A percentile compares a stretch with the other conserved stretches of the same genome.
Conservation (phyloP, 1,284 basidiomycete species). For the Ustilago nuda region DNA sequence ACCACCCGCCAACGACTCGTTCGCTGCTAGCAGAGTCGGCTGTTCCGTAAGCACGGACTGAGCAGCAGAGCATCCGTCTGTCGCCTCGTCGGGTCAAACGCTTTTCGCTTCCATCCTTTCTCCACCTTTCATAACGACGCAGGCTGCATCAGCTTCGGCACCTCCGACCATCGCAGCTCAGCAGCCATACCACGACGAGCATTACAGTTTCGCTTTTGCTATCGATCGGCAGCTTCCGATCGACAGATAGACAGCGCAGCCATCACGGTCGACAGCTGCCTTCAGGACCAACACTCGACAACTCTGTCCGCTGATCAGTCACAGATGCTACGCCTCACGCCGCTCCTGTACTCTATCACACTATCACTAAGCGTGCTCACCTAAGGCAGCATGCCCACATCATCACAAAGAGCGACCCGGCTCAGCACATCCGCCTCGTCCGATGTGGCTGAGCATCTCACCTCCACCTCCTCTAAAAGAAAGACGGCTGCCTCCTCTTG, state of each 20-base stretch:
- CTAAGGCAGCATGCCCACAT: slow-evolving; percentile 31
- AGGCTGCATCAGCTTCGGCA: slow-evolving; percentile 6
- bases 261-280: background rate
- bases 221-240: background rate
- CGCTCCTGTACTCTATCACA: slow-evolving; percentile 6
- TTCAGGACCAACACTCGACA: background rate
- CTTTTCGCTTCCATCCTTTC: background rate
- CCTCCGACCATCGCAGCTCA: background rate
- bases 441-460: slow-evolving; percentile 19
- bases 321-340: slow-evolving; percentile 35
- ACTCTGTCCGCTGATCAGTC: background rate
- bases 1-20: background rate
- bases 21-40: slow-evolving; percentile 8
- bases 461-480: slow-evolving; percentile 21
- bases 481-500: slow-evolving; percentile 16
- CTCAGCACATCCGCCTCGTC: slow-evolving; percentile 35
- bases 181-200: background rate
- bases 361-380: slow-evolving; percentile 9
- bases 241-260: background rate
- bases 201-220: background rate
- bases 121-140: background rate
- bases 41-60: slow-evolving; percentile 4
- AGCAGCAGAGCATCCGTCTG: background rate
- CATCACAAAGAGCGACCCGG: slow-evolving; percentile 42
- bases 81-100: background rate